Evolutionary conservation across 305 asterid species (phyloP).

Genomic region (Solanum hybrid): DNA sequence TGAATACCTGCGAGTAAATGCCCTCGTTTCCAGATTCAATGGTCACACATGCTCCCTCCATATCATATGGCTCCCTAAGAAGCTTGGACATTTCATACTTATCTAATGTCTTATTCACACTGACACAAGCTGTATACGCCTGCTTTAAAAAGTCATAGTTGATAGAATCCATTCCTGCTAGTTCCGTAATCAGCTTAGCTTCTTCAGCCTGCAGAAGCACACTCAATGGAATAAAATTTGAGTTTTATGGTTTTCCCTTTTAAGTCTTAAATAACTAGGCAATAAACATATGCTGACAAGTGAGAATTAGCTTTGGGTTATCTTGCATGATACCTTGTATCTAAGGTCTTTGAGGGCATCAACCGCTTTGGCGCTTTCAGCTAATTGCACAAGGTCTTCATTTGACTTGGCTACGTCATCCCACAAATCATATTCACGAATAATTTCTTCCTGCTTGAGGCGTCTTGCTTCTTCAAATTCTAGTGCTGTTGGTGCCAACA

Average conservation of each 20-base stretch:
- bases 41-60: conserved; percentile 74
- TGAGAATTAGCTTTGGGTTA: background rate
- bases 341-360: conserved; percentile 57
- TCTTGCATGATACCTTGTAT: conserved; percentile 38
- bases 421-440: conserved; percentile 58
- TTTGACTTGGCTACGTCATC: conserved; percentile 55
- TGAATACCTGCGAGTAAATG: conserved; percentile 37
- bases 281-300: background rate
- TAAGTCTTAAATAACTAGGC: background rate
- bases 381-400: conserved; percentile 49
- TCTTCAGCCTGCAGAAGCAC: conserved; percentile 60
- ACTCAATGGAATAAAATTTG: background rate
- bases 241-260: background rate
- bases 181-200: conserved; percentile 74
- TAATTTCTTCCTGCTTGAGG: conserved; percentile 42
- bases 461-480: conserved; percentile 58
- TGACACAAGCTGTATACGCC: conserved; percentile 58
- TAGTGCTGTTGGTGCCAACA: conserved; percentile 52
- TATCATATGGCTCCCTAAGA: conserved; percentile 59
- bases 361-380: conserved; percentile 55
- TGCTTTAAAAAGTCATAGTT: conserved; percentile 66
- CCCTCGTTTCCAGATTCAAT: conserved; percentile 51
- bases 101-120: conserved; percentile 51
- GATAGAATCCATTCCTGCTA: conserved; percentile 58
- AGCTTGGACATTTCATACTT: conserved; percentile 60